These are phyloP conservation scores for Pseudogymnoascus sp. DNA, from an alignment of 2,329 filamentous ascomycete species.

Conservation along the genomic window DNA sequence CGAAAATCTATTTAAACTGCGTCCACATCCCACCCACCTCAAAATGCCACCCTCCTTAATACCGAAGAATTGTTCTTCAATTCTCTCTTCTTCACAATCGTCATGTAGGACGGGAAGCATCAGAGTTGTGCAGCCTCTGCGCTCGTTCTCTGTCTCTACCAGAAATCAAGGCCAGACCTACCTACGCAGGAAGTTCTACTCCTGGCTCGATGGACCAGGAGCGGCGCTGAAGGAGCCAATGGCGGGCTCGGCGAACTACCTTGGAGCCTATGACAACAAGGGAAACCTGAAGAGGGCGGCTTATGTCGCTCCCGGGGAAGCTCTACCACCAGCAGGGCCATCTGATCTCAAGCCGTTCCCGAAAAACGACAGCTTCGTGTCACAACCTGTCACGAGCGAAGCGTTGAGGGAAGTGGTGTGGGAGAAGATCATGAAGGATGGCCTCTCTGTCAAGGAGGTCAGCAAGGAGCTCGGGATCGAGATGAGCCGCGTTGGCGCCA, in stretches of 20 bases:
- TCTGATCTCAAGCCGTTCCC: slow-evolving; percentile 46
- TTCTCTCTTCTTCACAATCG: neutral
- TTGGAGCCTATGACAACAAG: slow-evolving; percentile 23
- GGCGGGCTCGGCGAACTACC: slow-evolving; percentile 25
- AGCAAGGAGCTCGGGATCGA: slow-evolving; percentile 56
- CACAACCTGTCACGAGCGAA: slow-evolving; percentile 55
- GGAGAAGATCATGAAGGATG: slow-evolving; percentile 43
- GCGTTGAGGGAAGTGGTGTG: slow-evolving; percentile 57
- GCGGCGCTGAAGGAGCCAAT: slow-evolving; percentile 22
- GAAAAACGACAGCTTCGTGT: slow-evolving; percentile 50
- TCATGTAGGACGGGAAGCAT: slow-evolving; percentile 6
- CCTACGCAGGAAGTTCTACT: slow-evolving; percentile 22
- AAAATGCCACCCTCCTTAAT: slow-evolving; percentile 6
- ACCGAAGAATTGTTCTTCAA: slow-evolving; percentile 4
- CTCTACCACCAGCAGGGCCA: slow-evolving; percentile 15
- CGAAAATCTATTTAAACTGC: slow-evolving; percentile 6
- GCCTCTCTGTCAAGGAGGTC: slow-evolving; percentile 51
- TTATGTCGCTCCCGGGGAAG: slow-evolving; percentile 7
- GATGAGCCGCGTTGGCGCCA: slow-evolving; percentile 61
- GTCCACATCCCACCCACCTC: neutral
- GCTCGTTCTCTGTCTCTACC: slow-evolving; percentile 26
- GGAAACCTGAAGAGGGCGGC: slow-evolving; percentile 23
- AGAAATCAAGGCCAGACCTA: slow-evolving; percentile 21
- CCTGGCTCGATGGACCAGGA: slow-evolving; percentile 25
- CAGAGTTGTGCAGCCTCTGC: slow-evolving; percentile 15